Percentiles rank a stretch among this genome's conserved stretches.
These are phyloP conservation scores for Caryopteris hybrid DNA, from an alignment of 305 asterid genomes.

Conservation along the genomic window DNA sequence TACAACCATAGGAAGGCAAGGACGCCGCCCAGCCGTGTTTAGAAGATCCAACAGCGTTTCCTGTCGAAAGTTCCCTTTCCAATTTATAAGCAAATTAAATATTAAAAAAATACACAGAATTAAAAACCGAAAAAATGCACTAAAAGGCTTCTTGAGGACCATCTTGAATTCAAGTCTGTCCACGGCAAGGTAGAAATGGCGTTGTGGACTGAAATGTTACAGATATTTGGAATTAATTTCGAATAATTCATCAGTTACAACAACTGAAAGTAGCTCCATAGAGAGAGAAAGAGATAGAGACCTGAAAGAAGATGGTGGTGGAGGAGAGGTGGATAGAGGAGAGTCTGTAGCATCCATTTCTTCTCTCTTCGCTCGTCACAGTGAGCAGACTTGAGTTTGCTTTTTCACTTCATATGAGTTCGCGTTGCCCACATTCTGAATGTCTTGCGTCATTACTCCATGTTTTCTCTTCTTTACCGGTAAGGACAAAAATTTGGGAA, in stretches of 20 bases:
- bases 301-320: conserved; percentile 45
- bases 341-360: conserved; percentile 46
- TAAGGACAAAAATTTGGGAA: not conserved
- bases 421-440: not conserved
- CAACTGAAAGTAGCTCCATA: too few relatives aligned
- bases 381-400: not conserved
- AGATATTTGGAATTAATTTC: conserved; percentile 3
- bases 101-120: not conserved
- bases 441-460: not conserved
- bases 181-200: conserved; percentile 95
- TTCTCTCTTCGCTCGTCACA: not conserved
- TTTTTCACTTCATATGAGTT: not conserved
- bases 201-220: conserved; percentile 49
- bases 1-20: conserved; percentile 69
- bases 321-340: conserved; percentile 44
- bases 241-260: not conserved
- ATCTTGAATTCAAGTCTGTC: conserved; percentile 82
- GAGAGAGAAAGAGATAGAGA: conserved; percentile 15
- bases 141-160: conserved; percentile 31
- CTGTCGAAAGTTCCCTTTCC: conserved; percentile 24
- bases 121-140: not conserved
- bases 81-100: not conserved
- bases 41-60: conserved; percentile 74
- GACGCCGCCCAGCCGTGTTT: conserved; percentile 79
- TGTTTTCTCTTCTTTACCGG: not conserved